Evolutionary conservation across 768 basidiomycete genomes (phyloP), one percentile per base, ranked within the genome.

Genomic region (Vishniacozyma victoriae): DNA sequence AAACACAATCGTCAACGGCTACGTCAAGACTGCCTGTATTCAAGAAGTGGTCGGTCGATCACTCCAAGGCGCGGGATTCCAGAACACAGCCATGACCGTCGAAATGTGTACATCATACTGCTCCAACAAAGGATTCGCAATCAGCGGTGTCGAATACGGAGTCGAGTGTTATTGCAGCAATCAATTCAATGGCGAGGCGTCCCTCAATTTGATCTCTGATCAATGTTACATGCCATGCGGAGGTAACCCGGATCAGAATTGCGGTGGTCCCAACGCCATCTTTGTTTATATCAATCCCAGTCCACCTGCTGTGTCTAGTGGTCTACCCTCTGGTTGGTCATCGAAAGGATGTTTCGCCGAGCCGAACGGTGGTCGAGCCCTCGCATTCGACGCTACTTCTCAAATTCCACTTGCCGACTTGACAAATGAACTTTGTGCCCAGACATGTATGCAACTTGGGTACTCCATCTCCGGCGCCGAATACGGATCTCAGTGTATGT

Each of bases 111-210:
- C 56, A 1, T 5, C 43, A 4, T 64, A 50, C 49, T 60, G 62
- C 47, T 26, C 52, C n/a, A 43, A 29, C n/a, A 45, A 43, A 25
- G 58, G 60, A 13, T 67, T 41, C 57, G 44, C 20, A 20, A 62
- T 50, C 44, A 51, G 60, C 29, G 66, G 57, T 19, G 29, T 62
- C 41, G 63, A 63, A 35, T 60, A 55, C 41, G 62, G 62, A 23
- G 33, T 40, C 22, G 57, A 68, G 54, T 69, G 67, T 48, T 64
- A 56, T 43, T 69, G 67, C 46, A 59, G 59, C 11, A 59, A 52
- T 26, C 36, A 43, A 9, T 29, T 60, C 14, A 40, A 41, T 31
- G 48, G 38, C 35, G 52, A 52, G 27, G 57, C 55, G n/a, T 55
- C 49, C n/a, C 29, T 43, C 14, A 39, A 27, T 16, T 29, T 53